A percentile compares a stretch with the other conserved stretches of the same genome.
phyloP scores from a whole-genome alignment of 148 eudicot genomes.

The Diospyros lotus region DNA sequence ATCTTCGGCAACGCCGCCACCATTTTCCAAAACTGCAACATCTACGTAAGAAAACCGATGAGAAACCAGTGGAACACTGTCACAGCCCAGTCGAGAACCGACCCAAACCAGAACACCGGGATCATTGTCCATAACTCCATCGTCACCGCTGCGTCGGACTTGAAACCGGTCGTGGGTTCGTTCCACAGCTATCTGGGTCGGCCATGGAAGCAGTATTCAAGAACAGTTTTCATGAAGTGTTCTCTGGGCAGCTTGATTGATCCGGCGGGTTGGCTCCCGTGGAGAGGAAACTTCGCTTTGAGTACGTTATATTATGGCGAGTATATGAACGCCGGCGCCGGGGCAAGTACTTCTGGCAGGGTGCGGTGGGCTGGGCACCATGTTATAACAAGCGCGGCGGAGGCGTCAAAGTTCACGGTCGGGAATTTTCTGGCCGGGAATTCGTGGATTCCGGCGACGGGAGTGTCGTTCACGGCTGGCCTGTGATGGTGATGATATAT shows the following conservation, averaged over 20 bases:
- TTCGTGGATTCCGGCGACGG: conserved; percentile 45
- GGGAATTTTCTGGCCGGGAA: conserved; percentile 43
- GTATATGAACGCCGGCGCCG: conserved; percentile 50
- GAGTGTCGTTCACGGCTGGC: conserved; percentile 45
- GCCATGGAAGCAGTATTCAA: conserved; percentile 49
- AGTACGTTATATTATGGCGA: conserved; percentile 52
- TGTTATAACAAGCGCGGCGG: conserved; percentile 24
- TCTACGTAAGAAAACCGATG: conserved; percentile 22
- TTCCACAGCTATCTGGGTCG: conserved; percentile 37
- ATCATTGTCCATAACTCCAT: conserved; percentile 19
- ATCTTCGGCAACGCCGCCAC: conserved; percentile 14
- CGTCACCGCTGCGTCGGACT: conserved; percentile 16
- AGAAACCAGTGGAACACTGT: conserved; percentile 18
- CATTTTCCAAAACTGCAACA: conserved; percentile 17
- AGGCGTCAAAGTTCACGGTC: conserved; percentile 43
- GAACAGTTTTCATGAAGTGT: conserved; percentile 40
- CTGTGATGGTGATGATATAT: conserved; percentile 19
- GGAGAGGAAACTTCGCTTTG: conserved; percentile 42
- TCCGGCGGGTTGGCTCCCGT: conserved; percentile 45
- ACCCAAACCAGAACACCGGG: conserved; percentile 20
- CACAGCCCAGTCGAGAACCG: conserved; percentile 23
- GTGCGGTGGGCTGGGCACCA: conserved; percentile 60
- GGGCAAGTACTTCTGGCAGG: conserved; percentile 40
- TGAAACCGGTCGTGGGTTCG: conserved; percentile 13
- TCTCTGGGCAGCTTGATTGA: conserved; percentile 31